Evolutionary conservation across 2,329 filamentous ascomycete species (phyloP).

Genomic region (Lizonia empirigonia): DNA sequence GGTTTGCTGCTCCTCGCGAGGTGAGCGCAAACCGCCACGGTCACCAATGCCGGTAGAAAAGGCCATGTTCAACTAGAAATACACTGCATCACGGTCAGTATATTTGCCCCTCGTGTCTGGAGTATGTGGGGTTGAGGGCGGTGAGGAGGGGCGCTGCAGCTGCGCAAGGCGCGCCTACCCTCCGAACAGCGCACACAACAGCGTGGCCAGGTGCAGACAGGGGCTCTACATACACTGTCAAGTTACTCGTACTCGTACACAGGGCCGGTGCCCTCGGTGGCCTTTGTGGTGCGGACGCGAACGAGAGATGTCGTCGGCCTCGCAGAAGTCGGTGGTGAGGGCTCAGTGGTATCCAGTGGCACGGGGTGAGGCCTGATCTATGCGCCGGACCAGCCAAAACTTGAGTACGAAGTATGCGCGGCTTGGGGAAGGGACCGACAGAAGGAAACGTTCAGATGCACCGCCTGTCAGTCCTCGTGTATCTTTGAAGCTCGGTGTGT

Average conservation of each 20-base stretch:
- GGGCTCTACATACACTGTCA: slow-evolving; percentile 29
- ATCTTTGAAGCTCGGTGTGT: slow-evolving; percentile 7
- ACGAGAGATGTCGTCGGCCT: slow-evolving; percentile 13
- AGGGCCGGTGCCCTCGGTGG: slow-evolving; percentile 32
- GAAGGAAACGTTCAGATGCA: slow-evolving; percentile 11
- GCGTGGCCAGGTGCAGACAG: slow-evolving; percentile 19
- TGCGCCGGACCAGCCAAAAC: slow-evolving; percentile 16
- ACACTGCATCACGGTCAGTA: slow-evolving; percentile 45
- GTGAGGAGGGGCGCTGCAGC: slow-evolving; percentile 38
- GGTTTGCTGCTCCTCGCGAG: slow-evolving; percentile 71
- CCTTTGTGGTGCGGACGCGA: slow-evolving; percentile 21
- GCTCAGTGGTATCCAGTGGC: slow-evolving; percentile 15
- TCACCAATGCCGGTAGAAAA: slow-evolving; percentile 67
- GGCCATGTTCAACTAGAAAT: slow-evolving; percentile 60
- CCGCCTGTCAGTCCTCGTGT: slow-evolving; percentile 14
- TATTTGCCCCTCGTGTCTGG: slow-evolving; percentile 20
- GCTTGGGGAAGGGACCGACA: slow-evolving; percentile 15
- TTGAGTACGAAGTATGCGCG: slow-evolving; percentile 11
- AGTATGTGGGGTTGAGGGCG: slow-evolving; percentile 45
- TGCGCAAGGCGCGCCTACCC: slow-evolving; percentile 17
- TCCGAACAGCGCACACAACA: slow-evolving; percentile 12
- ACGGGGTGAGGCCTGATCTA: slow-evolving; percentile 20
- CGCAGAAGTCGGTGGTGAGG: slow-evolving; percentile 22
- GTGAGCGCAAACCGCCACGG: slow-evolving; percentile 77
- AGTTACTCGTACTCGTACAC: slow-evolving; percentile 31